A percentile compares a stretch with the other conserved stretches of the same genome.
phyloP scores from a whole-genome alignment of 495 filamentous ascomycete genomes.

The Terfezia claveryi region DNA sequence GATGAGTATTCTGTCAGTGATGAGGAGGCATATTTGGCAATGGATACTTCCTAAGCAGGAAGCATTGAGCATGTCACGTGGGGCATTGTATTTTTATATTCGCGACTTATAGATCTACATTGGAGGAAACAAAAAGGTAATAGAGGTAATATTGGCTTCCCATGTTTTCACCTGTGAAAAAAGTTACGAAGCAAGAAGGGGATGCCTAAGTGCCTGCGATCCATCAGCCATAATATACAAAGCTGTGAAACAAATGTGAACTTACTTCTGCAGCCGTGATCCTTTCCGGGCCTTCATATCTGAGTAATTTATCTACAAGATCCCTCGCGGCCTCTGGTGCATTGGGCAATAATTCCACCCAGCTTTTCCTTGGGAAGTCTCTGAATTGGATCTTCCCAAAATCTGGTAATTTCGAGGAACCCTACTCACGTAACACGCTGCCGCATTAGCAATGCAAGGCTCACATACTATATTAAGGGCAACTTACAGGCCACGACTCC shows the following conservation, averaged over 20 bases:
- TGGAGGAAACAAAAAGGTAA: too few species aligned
- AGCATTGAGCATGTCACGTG: too few species aligned
- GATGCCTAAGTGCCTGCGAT: too few species aligned
- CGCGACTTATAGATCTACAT: too few species aligned
- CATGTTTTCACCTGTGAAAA: too few species aligned
- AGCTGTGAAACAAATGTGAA: neutral
- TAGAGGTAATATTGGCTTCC: too few species aligned
- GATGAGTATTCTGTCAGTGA: neutral
- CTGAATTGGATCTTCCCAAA: constrained; percentile 18
- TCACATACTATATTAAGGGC: neutral
- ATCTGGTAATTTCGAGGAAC: constrained; percentile 13
- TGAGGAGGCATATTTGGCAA: neutral
- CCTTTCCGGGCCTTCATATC: constrained; percentile 13
- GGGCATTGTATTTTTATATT: too few species aligned
- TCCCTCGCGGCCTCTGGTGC: constrained; percentile 7
- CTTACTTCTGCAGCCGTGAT: constrained; percentile 10
- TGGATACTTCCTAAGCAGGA: neutral
- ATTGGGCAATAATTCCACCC: constrained; percentile 13
- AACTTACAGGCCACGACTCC: constrained; percentile 43
- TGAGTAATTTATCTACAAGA: constrained; percentile 6
- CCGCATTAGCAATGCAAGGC: neutral
- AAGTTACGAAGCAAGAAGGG: too few species aligned
- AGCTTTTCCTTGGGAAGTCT: constrained; percentile 8
- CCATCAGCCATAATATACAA: neutral
- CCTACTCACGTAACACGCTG: constrained; percentile 1